Evolutionary conservation across 495 filamentous ascomycete genomes (phyloP), one percentile per base, ranked within the genome.

Genomic region (Monascus purpureus): DNA sequence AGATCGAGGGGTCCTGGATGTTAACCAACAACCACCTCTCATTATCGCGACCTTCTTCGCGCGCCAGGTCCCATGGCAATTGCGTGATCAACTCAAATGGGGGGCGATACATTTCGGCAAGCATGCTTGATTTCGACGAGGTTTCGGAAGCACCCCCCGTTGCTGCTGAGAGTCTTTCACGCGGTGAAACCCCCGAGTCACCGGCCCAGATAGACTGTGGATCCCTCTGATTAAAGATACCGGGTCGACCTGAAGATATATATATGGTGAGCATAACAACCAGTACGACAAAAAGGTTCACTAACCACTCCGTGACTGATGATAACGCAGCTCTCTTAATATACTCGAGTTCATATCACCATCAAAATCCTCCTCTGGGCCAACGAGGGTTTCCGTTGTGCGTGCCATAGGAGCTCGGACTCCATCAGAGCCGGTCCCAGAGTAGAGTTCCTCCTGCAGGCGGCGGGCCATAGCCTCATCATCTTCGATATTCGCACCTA

Each of bases 11-110:
- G 50, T 97, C 87, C 57, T 97, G 90, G 4, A 97, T 75, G 47
- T 97, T 94, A 41, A 95, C 82, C 31, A 97, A 48, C 9, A 97
- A 68, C 90, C 90, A 97, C 50, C 92, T 95, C 54, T 85, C 73
- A 17, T 67, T 64, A 15, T 87, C 80, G 47, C 80, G 87, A 25
- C 88, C 90, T 42, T 82, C 64, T 11, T 90, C 67, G 24, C 92
- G 75, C 12, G 82, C 88, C 13, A 73, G 59, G 38, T 94, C 84
- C 73, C 82, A 88, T 6, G 71, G 57, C 11, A 82, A 42, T 23
- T 69, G 65, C 3, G 66, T 73, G 57, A 96, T 94, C 12, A 96
- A 58, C 29, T 92, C 81, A 48, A 80, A 86, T 0, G 90, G 90
- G 11, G 90, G 92, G 15, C 86, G 72, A 53, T 82, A 97, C 51